phyloP scores from a whole-genome alignment of 805 yeast genomes.

The Candida parachauliodes region DNA sequence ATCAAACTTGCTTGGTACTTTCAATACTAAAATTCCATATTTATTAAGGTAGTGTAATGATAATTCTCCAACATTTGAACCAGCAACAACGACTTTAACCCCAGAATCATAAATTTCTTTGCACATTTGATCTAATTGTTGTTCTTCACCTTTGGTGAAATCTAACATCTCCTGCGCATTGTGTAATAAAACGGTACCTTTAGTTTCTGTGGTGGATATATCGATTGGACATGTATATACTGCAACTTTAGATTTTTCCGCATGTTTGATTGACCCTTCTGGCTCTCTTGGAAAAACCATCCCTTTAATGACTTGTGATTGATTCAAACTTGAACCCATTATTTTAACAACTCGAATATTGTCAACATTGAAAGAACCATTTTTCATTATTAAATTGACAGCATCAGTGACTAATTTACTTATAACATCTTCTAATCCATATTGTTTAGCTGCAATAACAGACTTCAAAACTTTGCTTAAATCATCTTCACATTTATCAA shows the following conservation, averaged over 20 bases:
- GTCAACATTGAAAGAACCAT: constrained; percentile 77
- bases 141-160: constrained; percentile 94
- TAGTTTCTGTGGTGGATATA: constrained; percentile 94
- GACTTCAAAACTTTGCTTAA: constrained; percentile 74
- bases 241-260: constrained; percentile 76
- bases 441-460: constrained; percentile 90
- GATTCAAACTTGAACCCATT: constrained; percentile 80
- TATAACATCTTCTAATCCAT: constrained; percentile 78
- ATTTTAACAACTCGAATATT: constrained; percentile 93
- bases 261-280: constrained; percentile 80
- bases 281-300: constrained; percentile 98
- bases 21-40: constrained; percentile 77
- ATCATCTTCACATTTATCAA: constrained; percentile 52
- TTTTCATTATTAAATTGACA: constrained; percentile 60
- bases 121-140: constrained; percentile 80
- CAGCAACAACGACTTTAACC: constrained; percentile 87
- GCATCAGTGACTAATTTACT: constrained; percentile 82
- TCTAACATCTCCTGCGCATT: constrained; percentile 96
- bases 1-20: constrained; percentile 92
- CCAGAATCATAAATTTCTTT: constrained; percentile 83
- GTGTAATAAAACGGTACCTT: constrained; percentile 93
- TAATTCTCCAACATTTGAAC: constrained; percentile 87
- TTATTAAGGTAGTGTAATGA: constrained; percentile 91
- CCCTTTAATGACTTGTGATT: constrained; percentile 83
- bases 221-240: constrained; percentile 93